A percentile compares a stretch with the other conserved stretches of the same genome.
Conservation (phyloP, 768 basidiomycete species). For the Tylopilus cervinicoccineus region DNA sequence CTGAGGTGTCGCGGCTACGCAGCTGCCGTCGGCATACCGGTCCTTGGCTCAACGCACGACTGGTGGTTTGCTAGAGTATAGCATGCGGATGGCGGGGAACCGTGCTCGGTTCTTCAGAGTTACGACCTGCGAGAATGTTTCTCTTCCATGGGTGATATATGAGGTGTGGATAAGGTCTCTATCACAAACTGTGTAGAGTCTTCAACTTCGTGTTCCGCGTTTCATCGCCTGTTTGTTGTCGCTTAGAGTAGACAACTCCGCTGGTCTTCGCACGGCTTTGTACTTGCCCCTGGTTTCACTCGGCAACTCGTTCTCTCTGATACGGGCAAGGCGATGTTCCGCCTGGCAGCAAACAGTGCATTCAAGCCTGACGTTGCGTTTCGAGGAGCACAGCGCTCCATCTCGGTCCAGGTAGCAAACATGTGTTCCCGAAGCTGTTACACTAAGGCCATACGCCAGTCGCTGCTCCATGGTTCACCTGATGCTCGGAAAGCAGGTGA, state of each 20-base stretch:
- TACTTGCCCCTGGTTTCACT: constrained; percentile 1
- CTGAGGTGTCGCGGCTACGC: neutral
- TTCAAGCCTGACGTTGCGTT: constrained; percentile 13
- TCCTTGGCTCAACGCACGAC: constrained; percentile 6
- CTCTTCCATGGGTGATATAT: constrained; percentile 34
- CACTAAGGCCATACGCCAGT: constrained; percentile 44
- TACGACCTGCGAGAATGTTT: constrained; percentile 23
- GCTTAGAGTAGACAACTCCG: constrained; percentile 18
- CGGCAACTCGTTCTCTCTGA: constrained; percentile 2
- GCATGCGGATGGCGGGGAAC: constrained; percentile 15
- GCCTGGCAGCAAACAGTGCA: constrained; percentile 14
- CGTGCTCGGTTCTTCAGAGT: constrained; percentile 29
- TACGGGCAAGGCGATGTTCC: constrained; percentile 20
- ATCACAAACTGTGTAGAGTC: constrained; percentile 9
- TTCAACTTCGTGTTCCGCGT: neutral
- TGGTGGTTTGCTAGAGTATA: constrained; percentile 24
- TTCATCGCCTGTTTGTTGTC: neutral
- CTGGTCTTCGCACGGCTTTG: constrained; percentile 10
- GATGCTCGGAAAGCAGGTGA: constrained; percentile 85
- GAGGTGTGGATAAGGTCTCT: constrained; percentile 39
- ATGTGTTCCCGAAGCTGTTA: constrained; percentile 18
- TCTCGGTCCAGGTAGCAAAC: constrained; percentile 59
- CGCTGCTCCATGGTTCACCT: constrained; percentile 89
- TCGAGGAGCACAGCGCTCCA: constrained; percentile 39
- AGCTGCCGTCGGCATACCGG: constrained; percentile 18